Base-by-base conservation (phyloP, 2,329 filamentous ascomycete species). In the Clarireedia sp. region DNA sequence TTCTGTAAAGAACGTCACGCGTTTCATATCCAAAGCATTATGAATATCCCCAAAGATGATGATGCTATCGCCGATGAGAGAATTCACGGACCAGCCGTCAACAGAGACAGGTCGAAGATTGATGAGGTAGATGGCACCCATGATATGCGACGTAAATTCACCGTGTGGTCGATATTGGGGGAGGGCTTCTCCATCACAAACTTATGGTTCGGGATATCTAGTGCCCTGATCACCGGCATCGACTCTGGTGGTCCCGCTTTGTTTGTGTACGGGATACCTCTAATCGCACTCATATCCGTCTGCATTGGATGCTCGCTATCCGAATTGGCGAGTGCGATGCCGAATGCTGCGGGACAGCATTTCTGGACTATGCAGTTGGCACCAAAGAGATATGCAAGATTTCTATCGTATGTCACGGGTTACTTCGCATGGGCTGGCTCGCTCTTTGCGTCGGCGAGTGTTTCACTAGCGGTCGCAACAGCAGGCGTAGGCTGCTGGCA, bases 291-390 rank as follows among this genome's bases (percentile, higher is more conserved):
- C 1, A 29, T 54, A n/a, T 49, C 45, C 21, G 4, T 54, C 5
- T 54, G 46, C 16, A 43, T 54, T 16, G 52, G 52, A 36, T 41
- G 45, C 14, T 54, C 52, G 33, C 41, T 54, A 14, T 54, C 52
- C 14, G 52, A 54, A 38, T 16, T 54, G 26, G 52, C 46, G 16
- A 54, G 52, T 50, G 45, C 52, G 12, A 54, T 54, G 52, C 52
- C 52, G 23, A 50, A 54, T 26, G 52, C 52, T 50, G 52, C 52
- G 40, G 52, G 52, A 14, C 52, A 54, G 24, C 52, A 54, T 54
- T 54, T 49, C 48, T 54, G 52, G 52, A 17, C 38, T 4, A 54
- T 54, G 45, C 45, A 54, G 33, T 17, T 54, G 17, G 52, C 52
- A 10, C 52, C 52, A 5, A 54, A 50, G 21, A 54, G 16, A 50